Evolutionary conservation across 768 basidiomycete genomes (phyloP).

Genomic region (Mrakia hoshinonis): DNA sequence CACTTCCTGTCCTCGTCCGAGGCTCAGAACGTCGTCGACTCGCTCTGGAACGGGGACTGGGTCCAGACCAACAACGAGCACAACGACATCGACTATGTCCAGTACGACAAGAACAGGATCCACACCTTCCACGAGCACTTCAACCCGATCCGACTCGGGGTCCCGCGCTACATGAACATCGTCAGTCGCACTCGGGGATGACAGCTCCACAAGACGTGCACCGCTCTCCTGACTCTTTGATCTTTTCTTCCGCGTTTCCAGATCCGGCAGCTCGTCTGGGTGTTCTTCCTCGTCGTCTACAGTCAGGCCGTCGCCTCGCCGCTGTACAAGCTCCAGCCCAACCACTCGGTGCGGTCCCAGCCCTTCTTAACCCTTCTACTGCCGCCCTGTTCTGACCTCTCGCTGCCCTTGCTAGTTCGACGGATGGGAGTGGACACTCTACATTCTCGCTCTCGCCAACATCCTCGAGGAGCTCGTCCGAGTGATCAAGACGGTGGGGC

Average conservation of each 20-base stretch:
- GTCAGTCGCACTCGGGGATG: constrained; percentile 63
- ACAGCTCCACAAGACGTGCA: constrained; percentile 24
- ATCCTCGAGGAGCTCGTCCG: constrained; percentile 53
- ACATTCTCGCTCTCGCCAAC: constrained; percentile 68
- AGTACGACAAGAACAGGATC: constrained; percentile 49
- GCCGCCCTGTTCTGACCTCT: constrained; percentile 31
- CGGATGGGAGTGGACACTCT: constrained; percentile 69
- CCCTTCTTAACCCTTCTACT: constrained; percentile 48
- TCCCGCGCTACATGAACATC: constrained; percentile 82
- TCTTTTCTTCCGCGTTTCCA: not conserved
- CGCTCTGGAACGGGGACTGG: constrained; percentile 73
- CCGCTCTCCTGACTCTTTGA: not conserved
- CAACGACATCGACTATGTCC: constrained; percentile 44
- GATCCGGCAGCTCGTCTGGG: constrained; percentile 48
- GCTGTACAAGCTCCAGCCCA: constrained; percentile 9
- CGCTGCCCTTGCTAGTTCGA: constrained; percentile 47
- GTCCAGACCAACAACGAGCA: constrained; percentile 66
- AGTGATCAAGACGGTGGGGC: constrained; percentile 62
- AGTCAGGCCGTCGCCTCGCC: constrained; percentile 53
- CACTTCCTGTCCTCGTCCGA: constrained; percentile 27
- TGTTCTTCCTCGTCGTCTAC: constrained; percentile 68
- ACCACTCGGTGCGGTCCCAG: constrained; percentile 11
- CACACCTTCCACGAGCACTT: constrained; percentile 59
- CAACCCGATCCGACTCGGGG: constrained; percentile 65
- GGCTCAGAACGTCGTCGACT: constrained; percentile 73